Percentiles rank a stretch among this genome's conserved stretches.
phyloP scores from a whole-genome alignment of 352 stramenopile species.

The Blastocystis sp. region DNA sequence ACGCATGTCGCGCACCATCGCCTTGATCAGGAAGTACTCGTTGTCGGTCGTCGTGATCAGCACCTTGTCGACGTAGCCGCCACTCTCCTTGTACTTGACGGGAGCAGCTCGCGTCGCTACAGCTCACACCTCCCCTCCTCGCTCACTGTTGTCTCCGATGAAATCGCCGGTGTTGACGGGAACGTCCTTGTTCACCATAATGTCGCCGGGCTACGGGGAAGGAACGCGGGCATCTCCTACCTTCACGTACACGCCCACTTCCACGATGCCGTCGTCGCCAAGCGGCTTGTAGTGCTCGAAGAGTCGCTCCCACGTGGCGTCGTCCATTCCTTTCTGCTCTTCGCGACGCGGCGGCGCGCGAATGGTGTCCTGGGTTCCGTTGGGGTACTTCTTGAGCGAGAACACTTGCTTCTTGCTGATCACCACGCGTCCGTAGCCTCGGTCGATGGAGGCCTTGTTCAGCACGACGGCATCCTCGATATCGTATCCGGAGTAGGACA shows the following conservation, averaged over 20 bases:
- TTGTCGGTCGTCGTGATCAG: slow-evolving; percentile 91
- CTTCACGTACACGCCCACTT: slow-evolving; percentile 69
- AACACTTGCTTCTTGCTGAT: slow-evolving; percentile 93
- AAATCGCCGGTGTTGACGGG: slow-evolving; percentile 81
- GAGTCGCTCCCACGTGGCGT: slow-evolving; percentile 60
- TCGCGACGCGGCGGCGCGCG: slow-evolving; percentile 77
- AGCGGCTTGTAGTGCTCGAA: slow-evolving; percentile 82
- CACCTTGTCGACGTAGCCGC: slow-evolving; percentile 90
- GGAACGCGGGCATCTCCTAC: not conserved
- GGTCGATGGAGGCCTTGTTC: slow-evolving; percentile 88
- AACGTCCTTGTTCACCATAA: slow-evolving; percentile 97
- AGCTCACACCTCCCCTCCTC: not conserved
- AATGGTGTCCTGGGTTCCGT: slow-evolving; percentile 85
- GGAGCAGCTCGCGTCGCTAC: slow-evolving; percentile 63
- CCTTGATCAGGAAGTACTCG: slow-evolving; percentile 94
- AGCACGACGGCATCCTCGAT: slow-evolving; percentile 99
- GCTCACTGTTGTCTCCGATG: not conserved
- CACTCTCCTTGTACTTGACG: slow-evolving; percentile 87
- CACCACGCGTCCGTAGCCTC: slow-evolving; percentile 95
- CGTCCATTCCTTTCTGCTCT: slow-evolving; percentile 62
- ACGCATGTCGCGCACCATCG: slow-evolving; percentile 75
- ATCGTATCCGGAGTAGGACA: slow-evolving; percentile 99
- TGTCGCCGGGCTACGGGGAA: slow-evolving; percentile 68
- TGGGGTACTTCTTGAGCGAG: slow-evolving; percentile 88
- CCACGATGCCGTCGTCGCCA: slow-evolving; percentile 86